Evolutionary conservation across 192 early-diverging fungal species (phyloP), one percentile per base, ranked within the genome.

Genomic region (Rhizophagus sp.): DNA sequence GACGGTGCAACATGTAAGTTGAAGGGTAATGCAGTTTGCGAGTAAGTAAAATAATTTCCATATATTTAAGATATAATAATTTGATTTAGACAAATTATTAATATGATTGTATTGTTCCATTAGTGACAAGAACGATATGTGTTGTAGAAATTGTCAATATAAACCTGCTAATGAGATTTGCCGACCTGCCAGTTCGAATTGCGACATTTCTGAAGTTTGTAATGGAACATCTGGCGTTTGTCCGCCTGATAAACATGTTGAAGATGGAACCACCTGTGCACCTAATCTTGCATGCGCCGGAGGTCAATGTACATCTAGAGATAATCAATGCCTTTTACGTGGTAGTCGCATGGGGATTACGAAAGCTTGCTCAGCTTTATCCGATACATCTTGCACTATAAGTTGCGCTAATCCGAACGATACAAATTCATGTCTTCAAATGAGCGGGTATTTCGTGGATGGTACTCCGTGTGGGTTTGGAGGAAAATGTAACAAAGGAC

Each of bases 191-290:
- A 86, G 87, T 76, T 94, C 93, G 1, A 87, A 91, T 41, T 98
- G 97, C 85, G 96, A 97, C 85, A 84, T 92, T 49, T 80, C 86
- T 2, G 95, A 95, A 84, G 86, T 85, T 3, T 98, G 96, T 84
- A 87, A 91, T 33, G 97, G 97, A 61, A 82, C 81, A 2, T 90
- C 85, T 61, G 83, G 90, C 4, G 82, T 84, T 3, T 98, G 96
- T 80, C 96, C 96, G 1, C 13, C 76, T 4, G 94, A 97, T 82
- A 33, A 63, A 4, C 92, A 91, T 57, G 71, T 93, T 1, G 36
- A 81, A 8, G 93, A 98, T 80, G 92, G 92, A 27, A 88, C 88
- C 0, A 65, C 86, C 4, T 98, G 97, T 80, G 90, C 89, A 11
- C 82, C 81, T 34, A 82, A 80, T 0, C 83, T 91, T 11, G 77